phyloP scores from a whole-genome alignment of 1,284 basidiomycete genomes.

The Lignosus rhinocerotis region DNA sequence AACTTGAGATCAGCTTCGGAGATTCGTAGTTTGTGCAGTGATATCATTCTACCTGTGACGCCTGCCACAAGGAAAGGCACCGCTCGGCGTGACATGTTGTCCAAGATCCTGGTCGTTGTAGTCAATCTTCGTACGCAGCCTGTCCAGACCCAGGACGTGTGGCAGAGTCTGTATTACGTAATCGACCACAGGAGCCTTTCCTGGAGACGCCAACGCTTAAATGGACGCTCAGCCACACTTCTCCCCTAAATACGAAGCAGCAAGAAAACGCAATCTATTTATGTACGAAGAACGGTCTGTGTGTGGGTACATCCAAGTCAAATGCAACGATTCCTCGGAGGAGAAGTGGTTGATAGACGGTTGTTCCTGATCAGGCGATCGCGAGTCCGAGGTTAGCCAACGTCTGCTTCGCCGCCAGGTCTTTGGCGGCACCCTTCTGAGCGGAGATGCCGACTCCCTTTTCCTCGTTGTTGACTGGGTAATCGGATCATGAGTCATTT shows the following conservation, averaged over 20 bases:
- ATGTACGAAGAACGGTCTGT: neutral
- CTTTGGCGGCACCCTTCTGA: slow-evolving; percentile 50
- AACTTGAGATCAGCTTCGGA: slow-evolving; percentile 8
- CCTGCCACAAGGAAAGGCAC: slow-evolving; percentile 34
- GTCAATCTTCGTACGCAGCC: slow-evolving; percentile 8
- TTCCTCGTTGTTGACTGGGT: slow-evolving; percentile 47
- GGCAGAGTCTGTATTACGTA: slow-evolving; percentile 8
- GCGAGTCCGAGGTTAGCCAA: slow-evolving; percentile 24
- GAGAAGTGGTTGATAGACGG: slow-evolving; percentile 3
- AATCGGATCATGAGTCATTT: neutral
- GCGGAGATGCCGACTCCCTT: slow-evolving; percentile 45
- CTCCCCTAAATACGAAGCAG: neutral
- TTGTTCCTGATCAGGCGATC: neutral
- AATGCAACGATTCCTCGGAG: neutral
- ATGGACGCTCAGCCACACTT: neutral
- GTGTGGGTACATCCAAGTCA: neutral
- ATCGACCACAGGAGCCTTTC: neutral
- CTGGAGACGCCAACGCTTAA: neutral
- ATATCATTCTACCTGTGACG: slow-evolving; percentile 30
- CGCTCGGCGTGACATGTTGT: slow-evolving; percentile 29
- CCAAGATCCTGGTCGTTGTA: slow-evolving; percentile 12
- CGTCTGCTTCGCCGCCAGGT: slow-evolving; percentile 52
- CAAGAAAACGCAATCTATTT: neutral
- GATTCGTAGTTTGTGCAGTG: neutral
- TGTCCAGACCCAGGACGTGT: neutral